Evolutionary conservation across 2,329 filamentous ascomycete species (phyloP).

Genomic region (Penicillium sp.): DNA sequence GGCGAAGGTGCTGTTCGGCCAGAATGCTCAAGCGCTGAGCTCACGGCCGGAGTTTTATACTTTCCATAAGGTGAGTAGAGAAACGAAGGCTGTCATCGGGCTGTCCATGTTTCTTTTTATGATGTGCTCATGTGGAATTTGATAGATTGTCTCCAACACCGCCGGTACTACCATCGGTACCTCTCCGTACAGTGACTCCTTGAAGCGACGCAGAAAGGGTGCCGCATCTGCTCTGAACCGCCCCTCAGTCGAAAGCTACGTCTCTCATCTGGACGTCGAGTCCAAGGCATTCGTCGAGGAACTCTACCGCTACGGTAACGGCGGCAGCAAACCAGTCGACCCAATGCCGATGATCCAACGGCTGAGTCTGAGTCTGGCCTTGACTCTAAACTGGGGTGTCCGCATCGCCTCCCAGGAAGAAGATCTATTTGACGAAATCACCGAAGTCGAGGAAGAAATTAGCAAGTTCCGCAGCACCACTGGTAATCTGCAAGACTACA

Average conservation of each 20-base stretch:
- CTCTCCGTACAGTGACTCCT: constrained; percentile 64
- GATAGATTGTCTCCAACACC: constrained; percentile 62
- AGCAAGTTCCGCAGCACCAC: constrained; percentile 74
- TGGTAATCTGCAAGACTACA: constrained; percentile 79
- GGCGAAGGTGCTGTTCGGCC: constrained; percentile 54
- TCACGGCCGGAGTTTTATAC: constrained; percentile 61
- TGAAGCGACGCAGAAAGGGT: constrained; percentile 66
- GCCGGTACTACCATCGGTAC: constrained; percentile 69
- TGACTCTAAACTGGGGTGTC: constrained; percentile 68
- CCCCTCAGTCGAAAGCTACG: constrained; percentile 63
- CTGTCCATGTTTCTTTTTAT: neutral
- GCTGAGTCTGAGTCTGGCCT: constrained; percentile 60
- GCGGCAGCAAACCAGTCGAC: constrained; percentile 58
- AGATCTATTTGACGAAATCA: constrained; percentile 69
- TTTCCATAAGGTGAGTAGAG: constrained; percentile 56
- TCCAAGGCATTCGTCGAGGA: constrained; percentile 65
- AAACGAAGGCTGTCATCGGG: neutral
- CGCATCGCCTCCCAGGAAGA: constrained; percentile 62
- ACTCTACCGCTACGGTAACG: constrained; percentile 58
- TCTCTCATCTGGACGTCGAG: constrained; percentile 64
- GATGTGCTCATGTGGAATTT: neutral
- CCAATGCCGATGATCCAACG: constrained; percentile 70
- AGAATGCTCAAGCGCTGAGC: constrained; percentile 56
- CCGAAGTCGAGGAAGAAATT: constrained; percentile 71
- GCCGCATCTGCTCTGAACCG: constrained; percentile 67